Conservation (phyloP, 2,329 filamentous ascomycete species). For the Phaeosphaeriaceae sp. region DNA sequence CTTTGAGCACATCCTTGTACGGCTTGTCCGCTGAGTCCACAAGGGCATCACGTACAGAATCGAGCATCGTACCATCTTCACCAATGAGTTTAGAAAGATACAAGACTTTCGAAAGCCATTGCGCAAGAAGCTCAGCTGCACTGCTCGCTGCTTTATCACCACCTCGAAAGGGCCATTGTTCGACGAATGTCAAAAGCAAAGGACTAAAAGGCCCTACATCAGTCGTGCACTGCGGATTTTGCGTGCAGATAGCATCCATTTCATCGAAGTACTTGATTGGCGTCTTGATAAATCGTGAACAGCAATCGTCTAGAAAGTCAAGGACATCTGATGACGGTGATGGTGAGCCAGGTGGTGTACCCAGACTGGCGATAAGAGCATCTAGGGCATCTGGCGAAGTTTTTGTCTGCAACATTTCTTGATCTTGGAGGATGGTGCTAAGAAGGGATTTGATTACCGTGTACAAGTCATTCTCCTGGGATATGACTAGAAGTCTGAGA, state of each 20-base stretch:
- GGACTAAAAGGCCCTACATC: conserved; percentile 60
- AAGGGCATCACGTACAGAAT: conserved; percentile 34
- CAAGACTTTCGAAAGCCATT: conserved; percentile 45
- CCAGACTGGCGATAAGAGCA: conserved; percentile 55
- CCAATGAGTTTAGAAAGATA: conserved; percentile 46
- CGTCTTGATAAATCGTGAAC: conserved; percentile 74
- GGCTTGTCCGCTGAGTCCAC: conserved; percentile 33
- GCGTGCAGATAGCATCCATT: conserved; percentile 59
- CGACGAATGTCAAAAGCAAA: conserved; percentile 71
- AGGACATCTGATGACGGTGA: conserved; percentile 57
- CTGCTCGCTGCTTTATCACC: conserved; percentile 32
- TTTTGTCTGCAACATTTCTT: conserved; percentile 66
- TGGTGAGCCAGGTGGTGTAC: conserved; percentile 48
- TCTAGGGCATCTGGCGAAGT: conserved; percentile 49
- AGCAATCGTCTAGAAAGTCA: conserved; percentile 81
- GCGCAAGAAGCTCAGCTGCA: conserved; percentile 36
- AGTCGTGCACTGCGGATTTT: conserved; percentile 21
- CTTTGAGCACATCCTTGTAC: conserved; percentile 41
- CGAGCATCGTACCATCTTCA: conserved; percentile 40
- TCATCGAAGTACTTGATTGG: conserved; percentile 85
- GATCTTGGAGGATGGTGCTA: conserved; percentile 66
- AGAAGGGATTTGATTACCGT: conserved; percentile 63
- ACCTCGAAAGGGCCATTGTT: conserved; percentile 75
- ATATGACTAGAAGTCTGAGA: conserved; percentile 63
- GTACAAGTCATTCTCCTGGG: conserved; percentile 57